Conservation (phyloP, 139 green algal genomes). For the Dunaliella primolecta region DNA sequence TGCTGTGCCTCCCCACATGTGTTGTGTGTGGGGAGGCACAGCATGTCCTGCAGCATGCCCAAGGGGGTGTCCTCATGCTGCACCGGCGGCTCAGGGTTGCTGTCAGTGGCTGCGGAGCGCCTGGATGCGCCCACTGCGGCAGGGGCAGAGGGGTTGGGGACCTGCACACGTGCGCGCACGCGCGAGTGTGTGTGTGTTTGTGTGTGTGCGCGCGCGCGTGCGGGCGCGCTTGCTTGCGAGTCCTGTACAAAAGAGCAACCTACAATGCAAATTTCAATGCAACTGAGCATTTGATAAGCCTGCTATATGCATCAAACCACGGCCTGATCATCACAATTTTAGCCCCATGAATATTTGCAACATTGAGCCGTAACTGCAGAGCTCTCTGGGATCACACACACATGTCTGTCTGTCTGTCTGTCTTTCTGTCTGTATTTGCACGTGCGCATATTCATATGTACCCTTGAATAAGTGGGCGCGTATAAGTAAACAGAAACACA, state of each 20-base stretch:
- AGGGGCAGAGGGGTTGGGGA: neutral
- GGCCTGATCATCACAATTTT: too few relatives aligned
- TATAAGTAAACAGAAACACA: neutral
- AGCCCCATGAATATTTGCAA: too few relatives aligned
- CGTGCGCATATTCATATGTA: too few relatives aligned
- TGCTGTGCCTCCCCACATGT: slow-evolving; percentile 14
- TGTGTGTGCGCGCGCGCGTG: neutral
- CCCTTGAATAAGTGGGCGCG: too few relatives aligned
- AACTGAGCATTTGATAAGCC: neutral
- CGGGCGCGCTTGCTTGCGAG: neutral
- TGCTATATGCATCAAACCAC: too few relatives aligned
- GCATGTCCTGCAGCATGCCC: slow-evolving; percentile 14
- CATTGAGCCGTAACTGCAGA: too few relatives aligned
- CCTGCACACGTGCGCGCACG: neutral
- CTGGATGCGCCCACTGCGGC: too few relatives aligned
- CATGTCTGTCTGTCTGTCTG: too few relatives aligned
- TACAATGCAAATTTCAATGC: neutral
- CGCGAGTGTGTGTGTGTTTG: neutral
- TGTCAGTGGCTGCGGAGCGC: too few relatives aligned
- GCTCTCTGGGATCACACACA: too few relatives aligned
- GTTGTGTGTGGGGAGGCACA: slow-evolving; percentile 15
- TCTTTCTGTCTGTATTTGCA: too few relatives aligned
- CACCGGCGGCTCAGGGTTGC: slow-evolving; percentile 2
- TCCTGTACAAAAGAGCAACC: neutral
- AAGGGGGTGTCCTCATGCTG: slow-evolving; percentile 11